Evolutionary conservation across 495 filamentous ascomycete species (phyloP).

Genomic region (Lasiosphaeriaceae sp.): DNA sequence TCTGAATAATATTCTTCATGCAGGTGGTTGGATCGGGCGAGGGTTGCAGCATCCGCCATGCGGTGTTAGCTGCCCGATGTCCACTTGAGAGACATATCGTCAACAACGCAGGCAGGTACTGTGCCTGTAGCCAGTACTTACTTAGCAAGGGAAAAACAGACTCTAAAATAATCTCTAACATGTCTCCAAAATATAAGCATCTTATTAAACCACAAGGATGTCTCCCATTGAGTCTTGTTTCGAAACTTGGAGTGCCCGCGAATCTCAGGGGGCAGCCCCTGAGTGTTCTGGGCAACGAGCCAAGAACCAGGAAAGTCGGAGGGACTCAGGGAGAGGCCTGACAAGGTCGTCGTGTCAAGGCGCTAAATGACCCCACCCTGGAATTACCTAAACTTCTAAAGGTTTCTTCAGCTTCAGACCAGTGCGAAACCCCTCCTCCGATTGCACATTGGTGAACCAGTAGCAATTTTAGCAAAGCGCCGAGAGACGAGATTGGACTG

Average conservation of each 20-base stretch:
- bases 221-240: background rate
- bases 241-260: background rate
- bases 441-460: background rate
- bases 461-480: background rate
- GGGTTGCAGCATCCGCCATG: too few relatives aligned
- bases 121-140: too few relatives aligned
- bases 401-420: background rate
- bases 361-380: background rate
- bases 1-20: too few relatives aligned
- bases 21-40: too few relatives aligned
- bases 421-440: background rate
- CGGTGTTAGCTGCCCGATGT: too few relatives aligned
- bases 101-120: too few relatives aligned
- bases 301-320: background rate
- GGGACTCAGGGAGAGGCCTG: background rate
- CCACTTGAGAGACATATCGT: too few relatives aligned
- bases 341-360: background rate
- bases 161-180: too few relatives aligned
- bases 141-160: too few relatives aligned
- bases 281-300: background rate
- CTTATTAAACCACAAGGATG: background rate
- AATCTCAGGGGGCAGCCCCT: background rate
- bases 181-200: background rate
- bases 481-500: background rate
- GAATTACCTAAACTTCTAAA: background rate